Base-by-base conservation (phyloP, 306 rosid species). In the Ammopiptanthus mongolicus region DNA sequence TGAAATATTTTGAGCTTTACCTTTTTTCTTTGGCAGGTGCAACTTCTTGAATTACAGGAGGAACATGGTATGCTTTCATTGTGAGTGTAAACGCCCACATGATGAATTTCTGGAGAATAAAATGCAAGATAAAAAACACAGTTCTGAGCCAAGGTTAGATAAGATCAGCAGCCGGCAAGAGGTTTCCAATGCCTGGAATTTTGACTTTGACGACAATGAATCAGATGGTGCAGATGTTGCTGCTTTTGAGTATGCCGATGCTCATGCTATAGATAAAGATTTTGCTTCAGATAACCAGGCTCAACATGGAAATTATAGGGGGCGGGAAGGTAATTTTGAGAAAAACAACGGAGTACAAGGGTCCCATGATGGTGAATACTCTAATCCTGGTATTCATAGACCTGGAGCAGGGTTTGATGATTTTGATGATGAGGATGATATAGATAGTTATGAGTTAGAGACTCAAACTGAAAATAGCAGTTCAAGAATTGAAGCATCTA, bases 211-310 rank as follows among this genome's bases (percentile, higher is more conserved):
- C 78, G 98, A 95, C 71, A 84, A 92, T 61, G 98, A 95, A 82
- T 95, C 98, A 46, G 98, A 90, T 68, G 98, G 98, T 59, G 97
- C 97, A 22, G 98, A 91, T 81, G 98, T 95, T 82, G 97, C 97
- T 74, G 91, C 96, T 65, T 95, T 95, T 86, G 98, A 95, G 85
- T 62, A 87, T 85, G 98, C 98, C 9, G 98, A 95, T 86, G 75
- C 93, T 60, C 84, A 84, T 9, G 88, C 84, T 37, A 81, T 69
- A 65, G 81, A 65, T 42, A 86, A 86, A 73, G 83, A 74, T 74
- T 81, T 82, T 57, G 78, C 82, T 75, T 63, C 85, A 29, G 86
- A 83, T 78, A 68, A 74, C 65, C 81, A 50, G 66, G 86, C 69
- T 62, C 86, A 59, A 18, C 86, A 81, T 75, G 90, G 82, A 77